Evolutionary conservation across 345 rosid genomes (phyloP), one percentile per base, ranked within the genome.

Genomic region (Citrus hindsii): DNA sequence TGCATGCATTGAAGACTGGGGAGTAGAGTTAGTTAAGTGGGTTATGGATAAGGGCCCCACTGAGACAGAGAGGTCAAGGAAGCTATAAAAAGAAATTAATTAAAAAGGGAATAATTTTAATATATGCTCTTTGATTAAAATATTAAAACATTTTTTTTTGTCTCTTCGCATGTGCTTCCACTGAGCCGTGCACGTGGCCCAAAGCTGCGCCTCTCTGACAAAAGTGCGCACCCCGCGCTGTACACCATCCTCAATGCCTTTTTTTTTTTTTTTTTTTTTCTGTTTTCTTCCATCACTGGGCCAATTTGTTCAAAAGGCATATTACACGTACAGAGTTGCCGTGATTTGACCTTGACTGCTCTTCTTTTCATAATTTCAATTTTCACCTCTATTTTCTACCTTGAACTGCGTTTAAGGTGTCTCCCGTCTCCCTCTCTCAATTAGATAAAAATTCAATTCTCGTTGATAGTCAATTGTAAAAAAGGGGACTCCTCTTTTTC

Each of bases 1-100:
- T 86, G 89, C n/a, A n/a, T n/a, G n/a, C 83, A 84, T 86, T 76
- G 78, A 88, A 81, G 80, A 76, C 30, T 73, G 68, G 60, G 71
- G 61, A 8, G 60, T 42, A 19, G 46, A 68, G 81, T 78, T 79
- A 33, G 82, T 83, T 81, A 63, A 14, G 60, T 3, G 37, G 65
- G 86, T 71, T 67, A 76, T 9, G 75, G 79, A 67, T 33, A 59
- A 32, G 10, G 80, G 81, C 73, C 73, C 84, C 84, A 72, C 65
- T 2, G 0, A 0, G 24, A 13, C 58, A 7, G 67, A 42, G 0
- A 51, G 46, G 77, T 73, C 48, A 79, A 58, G 56, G 27, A 71
- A 73, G 69, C 60, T 67, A 28, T 6, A 0, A 16, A 64, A 64
- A 32, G 0, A 30, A 32, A 28, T 7, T 27, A 7, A 25, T 28